A percentile compares a stretch with the other conserved stretches of the same genome.
These are phyloP conservation scores for Umbelopsis vinacea DNA, from an alignment of 192 early-diverging fungal genomes.

Conservation along the genomic window DNA sequence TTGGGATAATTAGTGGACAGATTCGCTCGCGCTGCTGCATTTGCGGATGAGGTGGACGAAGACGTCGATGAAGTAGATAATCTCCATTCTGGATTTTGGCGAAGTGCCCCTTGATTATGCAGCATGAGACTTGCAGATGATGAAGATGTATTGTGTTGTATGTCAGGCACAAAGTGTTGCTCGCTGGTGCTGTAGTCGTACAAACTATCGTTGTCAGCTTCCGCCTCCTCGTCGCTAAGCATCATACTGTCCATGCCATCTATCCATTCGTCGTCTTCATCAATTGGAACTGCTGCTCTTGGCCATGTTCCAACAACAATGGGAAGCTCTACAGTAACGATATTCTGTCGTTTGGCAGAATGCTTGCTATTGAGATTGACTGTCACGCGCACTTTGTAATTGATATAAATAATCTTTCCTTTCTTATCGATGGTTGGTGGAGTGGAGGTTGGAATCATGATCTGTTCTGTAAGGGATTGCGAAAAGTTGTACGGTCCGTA, in stretches of 20 bases:
- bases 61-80: neutral
- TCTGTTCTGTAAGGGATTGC: constrained; percentile 26
- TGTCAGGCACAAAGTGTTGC: neutral
- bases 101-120: neutral
- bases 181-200: constrained; percentile 19
- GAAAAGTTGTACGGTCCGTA: constrained; percentile 18
- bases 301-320: constrained; percentile 45
- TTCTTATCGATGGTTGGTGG: constrained; percentile 33
- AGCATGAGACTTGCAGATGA: neutral
- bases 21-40: neutral
- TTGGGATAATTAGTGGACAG: neutral
- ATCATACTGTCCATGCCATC: neutral
- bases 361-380: constrained; percentile 17
- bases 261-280: constrained; percentile 41
- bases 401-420: constrained; percentile 27
- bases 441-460: constrained; percentile 37
- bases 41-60: constrained; percentile 5
- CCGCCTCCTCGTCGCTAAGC: neutral
- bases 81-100: neutral
- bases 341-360: neutral
- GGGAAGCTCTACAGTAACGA: constrained; percentile 29
- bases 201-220: constrained; percentile 14
- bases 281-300: constrained; percentile 40
- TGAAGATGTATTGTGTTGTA: neutral
- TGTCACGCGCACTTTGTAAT: constrained; percentile 34